These are phyloP conservation scores for Candida chauliodis DNA, from an alignment of 805 yeast genomes.

Conservation along the genomic window DNA sequence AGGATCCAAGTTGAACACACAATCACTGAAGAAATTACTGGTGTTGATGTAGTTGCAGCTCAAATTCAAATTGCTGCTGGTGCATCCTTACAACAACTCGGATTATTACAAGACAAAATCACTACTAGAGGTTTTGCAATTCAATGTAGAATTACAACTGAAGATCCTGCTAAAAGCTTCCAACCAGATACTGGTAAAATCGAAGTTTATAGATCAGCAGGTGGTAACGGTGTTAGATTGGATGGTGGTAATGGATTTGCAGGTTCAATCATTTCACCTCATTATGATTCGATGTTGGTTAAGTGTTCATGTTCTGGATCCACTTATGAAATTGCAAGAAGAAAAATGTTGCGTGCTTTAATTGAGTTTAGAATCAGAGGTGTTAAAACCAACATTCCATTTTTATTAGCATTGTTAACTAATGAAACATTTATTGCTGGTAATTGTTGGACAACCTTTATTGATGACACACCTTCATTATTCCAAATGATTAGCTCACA, in stretches of 20 bases:
- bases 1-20: slow-evolving; percentile 98
- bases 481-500: slow-evolving; percentile 93
- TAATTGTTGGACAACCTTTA: slow-evolving; percentile 96
- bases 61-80: slow-evolving; percentile 99
- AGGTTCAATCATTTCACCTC: slow-evolving; percentile 94
- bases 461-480: slow-evolving; percentile 94
- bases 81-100: slow-evolving; percentile 87
- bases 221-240: slow-evolving; percentile 98
- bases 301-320: slow-evolving; percentile 97
- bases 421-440: slow-evolving; percentile 84
- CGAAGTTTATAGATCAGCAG: slow-evolving; percentile 96
- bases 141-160: slow-evolving; percentile 98
- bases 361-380: slow-evolving; percentile 99
- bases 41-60: slow-evolving; percentile 96
- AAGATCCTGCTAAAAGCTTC: slow-evolving; percentile 93
- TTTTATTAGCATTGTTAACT: slow-evolving; percentile 85
- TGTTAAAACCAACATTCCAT: slow-evolving; percentile 97
- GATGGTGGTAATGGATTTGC: slow-evolving; percentile 99
- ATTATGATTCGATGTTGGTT: slow-evolving; percentile 96
- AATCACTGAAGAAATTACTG: slow-evolving; percentile 97
- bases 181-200: slow-evolving; percentile 98
- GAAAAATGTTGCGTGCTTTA: slow-evolving; percentile 96
- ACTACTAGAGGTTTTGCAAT: slow-evolving; percentile 97
- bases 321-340: slow-evolving; percentile 91
- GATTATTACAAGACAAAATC: slow-evolving; percentile 89